Percentiles rank a stretch among this genome's conserved stretches.
Evolutionary conservation across 176 grass and related monocot species (phyloP).

Genomic region (Triticum urartu): DNA sequence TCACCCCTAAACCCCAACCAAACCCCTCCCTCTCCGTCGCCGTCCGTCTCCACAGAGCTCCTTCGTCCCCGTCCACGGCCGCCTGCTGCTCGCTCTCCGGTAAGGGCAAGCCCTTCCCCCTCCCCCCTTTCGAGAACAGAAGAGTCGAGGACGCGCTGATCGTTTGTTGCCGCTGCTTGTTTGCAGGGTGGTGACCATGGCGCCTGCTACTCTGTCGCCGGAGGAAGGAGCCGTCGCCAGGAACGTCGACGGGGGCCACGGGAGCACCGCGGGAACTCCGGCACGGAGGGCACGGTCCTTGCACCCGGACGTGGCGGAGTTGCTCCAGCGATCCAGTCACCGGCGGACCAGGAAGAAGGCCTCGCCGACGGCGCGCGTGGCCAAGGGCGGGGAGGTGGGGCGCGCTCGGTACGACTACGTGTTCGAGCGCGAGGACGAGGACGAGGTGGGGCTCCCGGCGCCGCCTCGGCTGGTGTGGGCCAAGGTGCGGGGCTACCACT

Average conservation of each 20-base stretch:
- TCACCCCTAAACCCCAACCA: slow-evolving; percentile 9
- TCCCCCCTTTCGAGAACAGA: neutral
- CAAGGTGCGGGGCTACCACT: slow-evolving; percentile 69
- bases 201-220: neutral
- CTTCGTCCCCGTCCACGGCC: neutral
- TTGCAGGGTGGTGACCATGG: neutral
- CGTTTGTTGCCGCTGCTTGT: neutral
- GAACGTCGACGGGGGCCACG: neutral
- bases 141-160: neutral
- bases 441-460: neutral
- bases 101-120: neutral
- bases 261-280: neutral
- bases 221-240: neutral
- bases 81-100: slow-evolving; percentile 5
- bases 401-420: slow-evolving; percentile 29
- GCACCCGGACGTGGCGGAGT: slow-evolving; percentile 33
- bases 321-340: slow-evolving; percentile 2
- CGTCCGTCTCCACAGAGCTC: neutral
- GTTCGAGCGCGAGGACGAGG: slow-evolving; percentile 38
- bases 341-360: neutral
- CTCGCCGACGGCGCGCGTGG: neutral
- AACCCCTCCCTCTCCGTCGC: neutral
- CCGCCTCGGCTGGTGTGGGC: slow-evolving; percentile 53
- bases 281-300: slow-evolving; percentile 12
- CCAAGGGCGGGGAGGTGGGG: neutral